These are phyloP conservation scores for Hypoxylon sp. DNA, from an alignment of 2,329 filamentous ascomycete genomes.

Conservation along the genomic window DNA sequence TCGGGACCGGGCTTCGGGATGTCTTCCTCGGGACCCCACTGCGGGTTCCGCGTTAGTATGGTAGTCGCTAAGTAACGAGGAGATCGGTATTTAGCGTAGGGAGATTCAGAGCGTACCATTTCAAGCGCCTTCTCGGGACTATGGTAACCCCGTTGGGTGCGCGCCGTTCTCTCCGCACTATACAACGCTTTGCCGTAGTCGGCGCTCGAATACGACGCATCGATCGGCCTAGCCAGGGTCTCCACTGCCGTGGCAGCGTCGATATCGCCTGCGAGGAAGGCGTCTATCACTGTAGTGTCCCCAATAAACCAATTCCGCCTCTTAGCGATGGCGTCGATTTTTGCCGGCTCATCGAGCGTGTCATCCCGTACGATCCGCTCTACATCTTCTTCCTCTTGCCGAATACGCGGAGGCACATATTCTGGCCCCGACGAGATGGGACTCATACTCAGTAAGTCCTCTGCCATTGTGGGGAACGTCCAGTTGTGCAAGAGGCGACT, in stretches of 20 bases:
- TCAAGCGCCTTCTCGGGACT: constrained; percentile 27
- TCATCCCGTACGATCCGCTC: constrained; percentile 22
- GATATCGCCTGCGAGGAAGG: constrained; percentile 24
- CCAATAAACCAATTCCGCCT: constrained; percentile 29
- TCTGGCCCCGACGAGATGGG: background rate
- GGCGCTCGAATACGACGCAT: constrained; percentile 28
- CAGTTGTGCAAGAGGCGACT: background rate
- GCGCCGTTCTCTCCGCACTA: background rate
- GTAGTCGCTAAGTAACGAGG: background rate
- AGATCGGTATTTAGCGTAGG: background rate
- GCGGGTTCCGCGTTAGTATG: background rate
- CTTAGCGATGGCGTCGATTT: constrained; percentile 32
- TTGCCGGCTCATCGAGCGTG: constrained; percentile 31
- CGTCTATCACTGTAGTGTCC: constrained; percentile 17
- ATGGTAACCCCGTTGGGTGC: background rate
- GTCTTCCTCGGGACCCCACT: constrained; percentile 37
- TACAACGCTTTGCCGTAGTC: constrained; percentile 22
- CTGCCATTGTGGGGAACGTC: background rate
- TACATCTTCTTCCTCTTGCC: background rate
- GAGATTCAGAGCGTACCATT: constrained; percentile 11
- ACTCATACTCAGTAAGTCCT: background rate
- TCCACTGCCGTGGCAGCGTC: constrained; percentile 18
- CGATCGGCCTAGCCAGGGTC: constrained; percentile 29
- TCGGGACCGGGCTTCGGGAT: constrained; percentile 19
- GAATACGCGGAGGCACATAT: background rate